Conservation (phyloP, 1,139 yeast species). For the Starmera stellimalicola region DNA sequence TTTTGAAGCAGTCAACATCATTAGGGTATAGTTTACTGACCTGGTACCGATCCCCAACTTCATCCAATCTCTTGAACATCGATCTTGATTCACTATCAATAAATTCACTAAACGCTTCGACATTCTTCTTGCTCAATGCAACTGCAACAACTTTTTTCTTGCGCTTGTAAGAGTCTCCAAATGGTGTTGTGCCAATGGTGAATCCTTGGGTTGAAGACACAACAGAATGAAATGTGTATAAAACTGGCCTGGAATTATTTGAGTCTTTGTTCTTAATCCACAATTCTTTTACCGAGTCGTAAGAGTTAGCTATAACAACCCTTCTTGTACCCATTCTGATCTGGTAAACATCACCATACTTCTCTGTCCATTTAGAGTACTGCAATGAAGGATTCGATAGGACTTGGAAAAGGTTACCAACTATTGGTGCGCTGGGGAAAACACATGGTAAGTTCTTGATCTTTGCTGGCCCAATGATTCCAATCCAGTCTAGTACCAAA, state of each 20-base stretch:
- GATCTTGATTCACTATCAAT: conserved; percentile 36
- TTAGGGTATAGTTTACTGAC: conserved; percentile 10
- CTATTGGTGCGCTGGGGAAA: conserved; percentile 42
- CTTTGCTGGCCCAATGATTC: conserved; percentile 19
- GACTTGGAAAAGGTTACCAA: conserved; percentile 44
- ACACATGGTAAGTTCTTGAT: conserved; percentile 32
- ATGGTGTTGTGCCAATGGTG: conserved; percentile 75
- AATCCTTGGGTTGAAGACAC: conserved; percentile 55
- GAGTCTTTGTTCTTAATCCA: conserved; percentile 48
- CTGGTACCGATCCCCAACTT: conserved; percentile 2
- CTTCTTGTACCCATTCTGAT: conserved; percentile 48
- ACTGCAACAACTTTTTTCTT: conserved; percentile 47
- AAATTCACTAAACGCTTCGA: conserved; percentile 26
- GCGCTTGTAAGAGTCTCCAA: conserved; percentile 40
- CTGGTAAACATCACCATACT: conserved; percentile 47
- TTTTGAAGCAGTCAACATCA: conserved; percentile 34
- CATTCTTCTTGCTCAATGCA: conserved; percentile 33
- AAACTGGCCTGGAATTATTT: conserved; percentile 57
- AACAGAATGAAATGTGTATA: conserved; percentile 59
- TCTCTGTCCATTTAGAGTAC: conserved; percentile 38
- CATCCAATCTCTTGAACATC: conserved; percentile 20
- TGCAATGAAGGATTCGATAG: conserved; percentile 41
- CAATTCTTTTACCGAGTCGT: conserved; percentile 38
- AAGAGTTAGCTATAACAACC: conserved; percentile 59
- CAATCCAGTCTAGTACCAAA: conserved; percentile 13